Evolutionary conservation across 805 yeast genomes (phyloP).

Genomic region (Lipomyces orientalis): DNA sequence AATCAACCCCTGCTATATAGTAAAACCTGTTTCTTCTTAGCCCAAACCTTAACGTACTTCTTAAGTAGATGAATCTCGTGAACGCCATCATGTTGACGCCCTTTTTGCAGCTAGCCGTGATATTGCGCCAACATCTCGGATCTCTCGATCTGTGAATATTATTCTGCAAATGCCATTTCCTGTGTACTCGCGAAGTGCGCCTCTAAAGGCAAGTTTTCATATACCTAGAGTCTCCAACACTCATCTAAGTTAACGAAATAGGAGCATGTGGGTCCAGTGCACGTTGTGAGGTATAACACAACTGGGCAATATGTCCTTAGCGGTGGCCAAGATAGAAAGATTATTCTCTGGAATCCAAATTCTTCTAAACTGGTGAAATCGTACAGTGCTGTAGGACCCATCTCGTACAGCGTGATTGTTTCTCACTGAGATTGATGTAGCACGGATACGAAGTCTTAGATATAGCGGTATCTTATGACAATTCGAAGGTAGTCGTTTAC

Average conservation of each 20-base stretch:
- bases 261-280: constrained; percentile 39
- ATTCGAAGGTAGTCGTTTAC: constrained; percentile 31
- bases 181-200: neutral
- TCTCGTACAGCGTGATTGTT: neutral
- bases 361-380: constrained; percentile 35
- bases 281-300: constrained; percentile 40
- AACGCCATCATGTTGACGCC: neutral
- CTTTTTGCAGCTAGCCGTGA: neutral
- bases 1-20: too few relatives aligned
- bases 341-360: constrained; percentile 42
- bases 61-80: neutral
- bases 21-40: too few relatives aligned
- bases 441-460: constrained; percentile 46
- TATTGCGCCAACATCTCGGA: neutral
- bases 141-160: neutral
- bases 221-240: neutral
- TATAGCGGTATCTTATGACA: constrained; percentile 40
- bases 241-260: neutral
- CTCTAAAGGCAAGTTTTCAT: neutral
- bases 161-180: neutral
- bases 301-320: constrained; percentile 42
- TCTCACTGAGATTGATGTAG: neutral
- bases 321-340: constrained; percentile 44
- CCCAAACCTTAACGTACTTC: neutral
- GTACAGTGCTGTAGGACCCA: constrained; percentile 28